These are phyloP conservation scores for Coemansia biformis DNA, from an alignment of 192 early-diverging fungal species.

Conservation along the genomic window DNA sequence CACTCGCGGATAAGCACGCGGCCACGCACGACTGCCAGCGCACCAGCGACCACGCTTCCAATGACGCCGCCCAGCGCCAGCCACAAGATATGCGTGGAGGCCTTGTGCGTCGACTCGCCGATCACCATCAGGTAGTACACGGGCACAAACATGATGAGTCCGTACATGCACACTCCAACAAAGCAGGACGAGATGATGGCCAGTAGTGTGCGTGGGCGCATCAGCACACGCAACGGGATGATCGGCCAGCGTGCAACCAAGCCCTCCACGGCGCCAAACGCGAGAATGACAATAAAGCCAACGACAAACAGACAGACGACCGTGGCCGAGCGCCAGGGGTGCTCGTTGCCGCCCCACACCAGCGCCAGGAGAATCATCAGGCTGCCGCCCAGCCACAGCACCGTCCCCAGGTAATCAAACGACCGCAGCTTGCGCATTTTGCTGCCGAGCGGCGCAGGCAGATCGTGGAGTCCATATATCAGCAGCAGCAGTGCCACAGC, in stretches of 20 bases:
- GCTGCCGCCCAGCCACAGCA: constrained; percentile 50
- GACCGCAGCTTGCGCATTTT: constrained; percentile 35
- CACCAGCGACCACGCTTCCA: constrained; percentile 20
- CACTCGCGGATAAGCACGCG: constrained; percentile 38
- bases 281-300: constrained; percentile 27
- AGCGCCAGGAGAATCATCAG: constrained; percentile 54
- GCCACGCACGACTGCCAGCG: constrained; percentile 20
- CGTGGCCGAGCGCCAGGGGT: constrained; percentile 51
- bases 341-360: constrained; percentile 57
- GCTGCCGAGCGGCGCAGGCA: constrained; percentile 42
- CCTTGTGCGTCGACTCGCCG: constrained; percentile 15
- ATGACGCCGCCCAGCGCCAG: constrained; percentile 28
- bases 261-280: constrained; percentile 57
- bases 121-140: constrained; percentile 42
- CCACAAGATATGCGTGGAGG: constrained; percentile 35
- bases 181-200: constrained; percentile 26
- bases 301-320: constrained; percentile 50
- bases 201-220: constrained; percentile 26
- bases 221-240: constrained; percentile 37
- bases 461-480: constrained; percentile 53
- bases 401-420: constrained; percentile 57
- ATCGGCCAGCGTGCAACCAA: constrained; percentile 66
- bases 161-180: constrained; percentile 47
- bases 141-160: constrained; percentile 50
- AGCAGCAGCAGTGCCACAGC: constrained; percentile 53